Base-by-base conservation (phyloP, 73 alveolate species). In the Uronychia binucleata region DNA sequence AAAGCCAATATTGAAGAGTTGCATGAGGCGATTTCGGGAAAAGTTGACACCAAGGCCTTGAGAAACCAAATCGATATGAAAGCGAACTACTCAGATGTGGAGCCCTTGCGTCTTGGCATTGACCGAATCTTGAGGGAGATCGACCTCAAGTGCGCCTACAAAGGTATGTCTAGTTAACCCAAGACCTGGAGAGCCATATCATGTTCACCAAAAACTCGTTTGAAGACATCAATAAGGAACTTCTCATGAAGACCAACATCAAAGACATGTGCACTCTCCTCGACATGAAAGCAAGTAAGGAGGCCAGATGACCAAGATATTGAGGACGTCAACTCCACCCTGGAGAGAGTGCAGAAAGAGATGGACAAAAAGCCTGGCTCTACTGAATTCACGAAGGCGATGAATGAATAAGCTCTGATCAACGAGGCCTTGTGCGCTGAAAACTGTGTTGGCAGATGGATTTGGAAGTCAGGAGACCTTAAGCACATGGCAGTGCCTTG, bases 391-490 rank as follows among this genome's bases (percentile, higher is more conserved):
- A 85, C 94, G 31, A 80, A 78, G 30, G 90, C 95, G 30, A 81
- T 94, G 79, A 88, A 91, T 79, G 95, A 95, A 58, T 91, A 96
- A 84, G 97, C 98, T 25, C 80, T 91, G 31, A 87, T 98, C 35
- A 97, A 94, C 87, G 99, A 97, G 78, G 94, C 98, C 8, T 91
- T 98, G 74, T 96, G 99, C 78, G 95, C 97, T 78, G 98, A 97
- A 91, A 98, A 97, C 89, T 90, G 95, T 78, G 85, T 96, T 46
- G 99, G 99, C 29, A 95, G 99, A 81, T 98, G 99, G 99, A 57
- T 95, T 14, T 98, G 99, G 98, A 96, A 98, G 84, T 89, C 98
- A 14, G 99, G 99, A 57, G 96, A 91, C 34, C 84, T 97, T 30
- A 95, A 97, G 79, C 95, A 96, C 58, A 83, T 91, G 75, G 80